phyloP scores from a whole-genome alignment of 352 stramenopile species.

The Phytophthora melonis region DNA sequence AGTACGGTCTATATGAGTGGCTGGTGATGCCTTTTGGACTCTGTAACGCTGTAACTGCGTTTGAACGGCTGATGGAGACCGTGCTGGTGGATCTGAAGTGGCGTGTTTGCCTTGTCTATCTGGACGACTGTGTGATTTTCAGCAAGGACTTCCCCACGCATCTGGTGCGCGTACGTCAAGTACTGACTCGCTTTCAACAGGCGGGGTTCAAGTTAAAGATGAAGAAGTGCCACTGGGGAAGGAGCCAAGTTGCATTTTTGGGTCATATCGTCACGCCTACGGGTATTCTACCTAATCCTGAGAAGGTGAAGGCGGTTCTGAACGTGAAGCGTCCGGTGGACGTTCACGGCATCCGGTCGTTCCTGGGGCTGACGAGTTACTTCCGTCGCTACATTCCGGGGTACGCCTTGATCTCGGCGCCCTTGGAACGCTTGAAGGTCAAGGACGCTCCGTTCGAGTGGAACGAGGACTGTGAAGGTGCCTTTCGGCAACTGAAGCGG shows the following conservation, averaged over 20 bases:
- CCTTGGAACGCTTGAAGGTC: constrained; percentile 2
- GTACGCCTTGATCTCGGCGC: constrained; percentile 1
- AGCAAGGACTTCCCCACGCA: constrained; percentile 12
- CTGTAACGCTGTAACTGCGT: no score
- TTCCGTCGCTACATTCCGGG: constrained; percentile 10
- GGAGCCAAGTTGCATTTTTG: constrained; percentile 8
- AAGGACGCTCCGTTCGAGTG: constrained; percentile 1
- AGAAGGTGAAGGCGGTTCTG: constrained; percentile 14
- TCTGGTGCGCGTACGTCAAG: not conserved
- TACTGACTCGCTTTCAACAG: not conserved
- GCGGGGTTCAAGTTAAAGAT: constrained; percentile 9
- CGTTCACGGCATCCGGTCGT: not conserved
- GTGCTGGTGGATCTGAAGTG: no score
- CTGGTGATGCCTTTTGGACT: no score
- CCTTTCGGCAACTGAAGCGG: constrained; percentile 9
- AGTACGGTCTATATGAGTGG: no score
- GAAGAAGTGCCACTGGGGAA: constrained; percentile 17
- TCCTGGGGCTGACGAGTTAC: constrained; percentile 4
- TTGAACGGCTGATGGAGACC: no score
- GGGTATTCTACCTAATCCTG: not conserved
- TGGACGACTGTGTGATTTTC: constrained; percentile 8
- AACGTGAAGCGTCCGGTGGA: not conserved
- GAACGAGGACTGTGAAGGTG: constrained; percentile 5
- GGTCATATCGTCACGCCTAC: not conserved
- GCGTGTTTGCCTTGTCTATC: constrained; percentile 3